Percentiles rank a stretch among this genome's conserved stretches.
Conservation (phyloP, 73 alveolate species). For the Stentor coeruleus region DNA sequence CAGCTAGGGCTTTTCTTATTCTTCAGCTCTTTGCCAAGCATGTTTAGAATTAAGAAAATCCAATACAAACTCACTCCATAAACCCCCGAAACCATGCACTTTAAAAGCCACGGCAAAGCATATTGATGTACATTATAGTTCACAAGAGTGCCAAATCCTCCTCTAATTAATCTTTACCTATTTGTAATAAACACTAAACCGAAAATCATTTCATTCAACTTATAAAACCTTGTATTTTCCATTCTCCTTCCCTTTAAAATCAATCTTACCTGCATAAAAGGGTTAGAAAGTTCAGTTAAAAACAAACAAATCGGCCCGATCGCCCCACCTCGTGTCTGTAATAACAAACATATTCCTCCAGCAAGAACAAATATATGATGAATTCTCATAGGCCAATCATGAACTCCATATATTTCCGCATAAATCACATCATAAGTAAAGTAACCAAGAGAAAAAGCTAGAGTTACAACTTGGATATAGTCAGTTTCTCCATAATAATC, state of each 20-base stretch:
- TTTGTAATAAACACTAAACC: background rate
- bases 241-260: background rate
- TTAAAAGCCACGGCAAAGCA: background rate
- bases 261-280: slow-evolving; percentile 13
- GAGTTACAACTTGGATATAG: background rate
- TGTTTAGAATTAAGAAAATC: background rate
- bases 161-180: background rate
- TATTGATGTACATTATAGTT: background rate
- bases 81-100: background rate
- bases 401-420: background rate
- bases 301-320: slow-evolving; percentile 2
- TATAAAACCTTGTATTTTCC: background rate
- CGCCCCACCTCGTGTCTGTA: background rate
- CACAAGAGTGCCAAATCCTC: background rate
- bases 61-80: slow-evolving; percentile 11
- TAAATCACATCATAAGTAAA: slow-evolving; percentile 6
- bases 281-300: background rate
- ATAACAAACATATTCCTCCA: background rate
- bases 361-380: slow-evolving; percentile 20
- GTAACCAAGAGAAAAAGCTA: background rate
- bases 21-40: slow-evolving; percentile 3
- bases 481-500: background rate
- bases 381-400: slow-evolving; percentile 23
- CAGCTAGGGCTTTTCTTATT: background rate
- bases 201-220: background rate